These are phyloP conservation scores for Yamadazyma ubonensis DNA, from an alignment of 805 yeast genomes.

Conservation along the genomic window DNA sequence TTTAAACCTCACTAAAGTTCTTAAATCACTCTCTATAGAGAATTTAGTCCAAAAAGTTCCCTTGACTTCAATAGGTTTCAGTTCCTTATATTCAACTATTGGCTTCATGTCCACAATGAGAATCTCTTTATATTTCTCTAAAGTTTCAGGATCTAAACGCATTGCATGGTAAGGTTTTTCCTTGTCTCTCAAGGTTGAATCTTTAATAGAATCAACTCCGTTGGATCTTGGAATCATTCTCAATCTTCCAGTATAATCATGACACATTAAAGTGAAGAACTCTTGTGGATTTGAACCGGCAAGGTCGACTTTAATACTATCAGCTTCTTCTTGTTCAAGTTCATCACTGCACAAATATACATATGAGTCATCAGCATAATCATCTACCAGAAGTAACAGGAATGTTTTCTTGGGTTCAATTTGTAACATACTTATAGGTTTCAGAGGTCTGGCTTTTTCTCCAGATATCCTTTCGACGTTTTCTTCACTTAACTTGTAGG, in stretches of 20 bases:
- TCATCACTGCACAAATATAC: conserved; percentile 6
- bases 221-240: conserved; percentile 9
- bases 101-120: conserved; percentile 1
- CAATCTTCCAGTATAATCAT: conserved; percentile 4
- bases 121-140: background rate
- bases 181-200: conserved; percentile 7
- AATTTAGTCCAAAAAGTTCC: background rate
- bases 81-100: conserved; percentile 4
- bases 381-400: conserved; percentile 1
- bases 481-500: conserved; percentile 11
- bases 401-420: conserved; percentile 4
- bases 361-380: background rate
- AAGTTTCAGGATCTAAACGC: conserved; percentile 2
- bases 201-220: conserved; percentile 8
- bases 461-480: background rate
- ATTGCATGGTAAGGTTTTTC: conserved; percentile 6
- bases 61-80: background rate
- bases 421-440: background rate
- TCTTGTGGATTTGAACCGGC: conserved; percentile 3
- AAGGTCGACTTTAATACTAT: conserved; percentile 2
- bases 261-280: conserved; percentile 4
- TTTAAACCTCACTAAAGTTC: conserved; percentile 8
- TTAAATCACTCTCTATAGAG: conserved; percentile 3
- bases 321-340: background rate
- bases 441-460: background rate